Conservation (phyloP, 2,329 filamentous ascomycete genomes). For the Neoascochyta sp. region DNA sequence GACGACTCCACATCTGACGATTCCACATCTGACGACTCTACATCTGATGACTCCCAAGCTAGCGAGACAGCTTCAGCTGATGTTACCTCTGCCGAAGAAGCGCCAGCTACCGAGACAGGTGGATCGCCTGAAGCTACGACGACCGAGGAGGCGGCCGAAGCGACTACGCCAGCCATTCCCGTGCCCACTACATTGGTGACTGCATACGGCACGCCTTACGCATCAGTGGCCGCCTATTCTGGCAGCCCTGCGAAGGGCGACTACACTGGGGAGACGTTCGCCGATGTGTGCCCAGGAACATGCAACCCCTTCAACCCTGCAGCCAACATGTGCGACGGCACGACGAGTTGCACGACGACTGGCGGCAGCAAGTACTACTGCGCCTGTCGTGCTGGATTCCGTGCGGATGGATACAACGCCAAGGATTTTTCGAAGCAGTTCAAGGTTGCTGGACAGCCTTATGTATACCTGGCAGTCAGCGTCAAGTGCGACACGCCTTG, state of each 20-base stretch:
- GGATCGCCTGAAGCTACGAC: no score
- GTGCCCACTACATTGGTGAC: conserved; percentile 5
- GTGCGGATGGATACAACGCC: conserved; percentile 13
- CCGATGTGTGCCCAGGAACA: conserved; percentile 16
- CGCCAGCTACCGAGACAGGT: no score
- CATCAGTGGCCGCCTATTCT: neutral
- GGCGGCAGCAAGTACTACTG: conserved; percentile 27
- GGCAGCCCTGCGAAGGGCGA: conserved; percentile 6
- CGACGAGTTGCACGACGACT: conserved; percentile 19
- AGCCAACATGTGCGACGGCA: conserved; percentile 24
- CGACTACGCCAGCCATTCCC: neutral
- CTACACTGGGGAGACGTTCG: conserved; percentile 20
- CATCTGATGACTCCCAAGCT: no score
- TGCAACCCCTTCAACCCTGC: conserved; percentile 25
- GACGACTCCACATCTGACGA: no score
- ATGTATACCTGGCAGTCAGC: conserved; percentile 21
- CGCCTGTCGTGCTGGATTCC: conserved; percentile 26
- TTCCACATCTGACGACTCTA: no score
- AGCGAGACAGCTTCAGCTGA: no score
- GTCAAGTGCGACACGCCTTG: conserved; percentile 23
- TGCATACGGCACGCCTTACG: conserved; percentile 1
- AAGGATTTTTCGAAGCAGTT: conserved; percentile 30
- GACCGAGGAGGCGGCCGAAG: no score
- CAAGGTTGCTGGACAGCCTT: conserved; percentile 20
- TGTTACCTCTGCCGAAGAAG: no score